Evolutionary conservation across 2,329 filamentous ascomycete species (phyloP), one percentile per base, ranked within the genome.

Genomic region (Aspergillus ochraceoroseus): DNA sequence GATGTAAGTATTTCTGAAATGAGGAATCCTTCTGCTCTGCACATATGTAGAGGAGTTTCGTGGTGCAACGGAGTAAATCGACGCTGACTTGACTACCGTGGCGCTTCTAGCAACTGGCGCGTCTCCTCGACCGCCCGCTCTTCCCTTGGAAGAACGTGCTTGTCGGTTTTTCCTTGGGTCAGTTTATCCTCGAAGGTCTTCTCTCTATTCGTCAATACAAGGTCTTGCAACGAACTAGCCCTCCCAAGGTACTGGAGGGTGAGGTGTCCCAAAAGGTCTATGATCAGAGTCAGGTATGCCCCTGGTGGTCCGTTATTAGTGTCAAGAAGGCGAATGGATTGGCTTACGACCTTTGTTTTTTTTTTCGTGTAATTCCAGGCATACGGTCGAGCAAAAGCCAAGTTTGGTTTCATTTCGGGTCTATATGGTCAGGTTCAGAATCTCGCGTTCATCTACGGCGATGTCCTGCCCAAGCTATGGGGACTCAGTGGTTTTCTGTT

Each of bases 141-240:
- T 95, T 96, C 72, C 90, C 92, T 40, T 98, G 92, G 92, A 98
- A 95, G 79, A 85, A 81, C 64, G 80, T 98, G 57, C 89, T 98
- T 58, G 78, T 96, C 55, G 86, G 88, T 58, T 98, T 98, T 72
- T 94, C 88, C 19, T 65, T 96, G 56, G 87, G 85, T 47, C 87
- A 98, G 64, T 96, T 87, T 65, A 70, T 87, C 39, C 82, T 98
- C 60, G 92, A 98, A 66, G 82, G 87, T 30, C 86, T 90, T 70
- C 80, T 98, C 38, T 87, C 87, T 17, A 72, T 87, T 54, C 87
- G 92, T 43, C 92, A 98, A 66, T 96, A 95, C 66, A 79, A 81
- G 53, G 80, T 95, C 41, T 76, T 96, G 46, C 80, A 90, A 62
- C 80, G 80, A 53, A 87, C 77, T 8, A 84, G 80, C 49, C 80